phyloP scores from a whole-genome alignment of 2,329 filamentous ascomycete genomes.

The Escovopsis sp. region DNA sequence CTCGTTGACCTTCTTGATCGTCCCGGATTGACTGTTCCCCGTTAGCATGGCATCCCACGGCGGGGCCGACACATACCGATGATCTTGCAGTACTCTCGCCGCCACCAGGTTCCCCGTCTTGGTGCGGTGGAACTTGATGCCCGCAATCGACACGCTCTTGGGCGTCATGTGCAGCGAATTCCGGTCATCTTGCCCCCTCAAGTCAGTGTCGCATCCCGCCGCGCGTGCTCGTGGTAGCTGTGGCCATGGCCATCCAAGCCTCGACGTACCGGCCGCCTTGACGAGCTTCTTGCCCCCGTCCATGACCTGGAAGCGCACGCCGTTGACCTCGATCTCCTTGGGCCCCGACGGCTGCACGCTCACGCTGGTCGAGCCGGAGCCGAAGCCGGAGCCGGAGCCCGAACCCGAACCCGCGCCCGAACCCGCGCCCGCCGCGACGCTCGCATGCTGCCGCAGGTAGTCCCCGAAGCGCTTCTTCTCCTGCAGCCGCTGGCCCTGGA shows the following conservation, averaged over 20 bases:
- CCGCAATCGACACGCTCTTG: constrained; percentile 56
- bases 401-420: no score
- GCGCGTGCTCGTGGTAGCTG: not conserved
- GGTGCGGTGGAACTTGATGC: constrained; percentile 71
- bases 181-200: constrained; percentile 32
- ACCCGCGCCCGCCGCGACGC: not conserved
- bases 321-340: constrained; percentile 54
- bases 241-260: no score
- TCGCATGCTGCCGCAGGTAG: constrained; percentile 18
- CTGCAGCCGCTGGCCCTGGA: constrained; percentile 35
- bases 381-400: no score
- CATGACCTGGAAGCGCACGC: constrained; percentile 57
- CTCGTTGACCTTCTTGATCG: constrained; percentile 54
- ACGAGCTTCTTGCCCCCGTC: constrained; percentile 73
- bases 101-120: constrained; percentile 80
- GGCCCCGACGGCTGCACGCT: constrained; percentile 22
- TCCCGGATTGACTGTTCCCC: constrained; percentile 30
- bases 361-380: no score
- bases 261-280: constrained; percentile 48
- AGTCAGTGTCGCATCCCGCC: not conserved
- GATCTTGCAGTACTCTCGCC: constrained; percentile 57
- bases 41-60: constrained; percentile 22
- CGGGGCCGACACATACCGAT: constrained; percentile 45
- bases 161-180: constrained; percentile 55
- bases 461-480: constrained; percentile 44